Conservation (phyloP, 2,329 filamentous ascomycete genomes). For the Colletotrichum australisinense region DNA sequence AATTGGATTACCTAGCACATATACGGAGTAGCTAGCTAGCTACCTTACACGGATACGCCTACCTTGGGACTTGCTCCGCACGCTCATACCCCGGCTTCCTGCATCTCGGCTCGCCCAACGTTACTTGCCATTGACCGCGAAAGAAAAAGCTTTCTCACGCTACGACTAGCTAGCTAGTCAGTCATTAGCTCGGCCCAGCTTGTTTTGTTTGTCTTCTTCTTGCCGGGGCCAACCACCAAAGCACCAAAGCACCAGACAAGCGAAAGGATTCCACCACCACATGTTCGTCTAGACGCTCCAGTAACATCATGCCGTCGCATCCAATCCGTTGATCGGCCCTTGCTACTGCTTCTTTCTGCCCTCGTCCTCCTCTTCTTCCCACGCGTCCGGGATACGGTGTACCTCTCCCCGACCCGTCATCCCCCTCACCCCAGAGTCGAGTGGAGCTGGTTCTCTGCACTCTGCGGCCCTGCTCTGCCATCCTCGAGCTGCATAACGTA, state of each 20-base stretch:
- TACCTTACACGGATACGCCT: neutral
- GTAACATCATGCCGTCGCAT: conserved; percentile 31
- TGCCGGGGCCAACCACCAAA: neutral
- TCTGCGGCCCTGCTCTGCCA: neutral
- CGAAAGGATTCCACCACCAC: conserved; percentile 30
- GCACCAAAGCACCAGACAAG: conserved; percentile 15
- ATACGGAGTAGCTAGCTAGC: neutral
- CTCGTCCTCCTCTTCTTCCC: neutral
- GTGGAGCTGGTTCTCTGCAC: conserved; percentile 29
- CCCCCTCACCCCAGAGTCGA: neutral
- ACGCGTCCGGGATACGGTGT: neutral
- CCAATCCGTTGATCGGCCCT: conserved; percentile 15
- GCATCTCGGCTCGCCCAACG: neutral
- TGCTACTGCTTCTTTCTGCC: conserved; percentile 13
- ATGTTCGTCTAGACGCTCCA: conserved; percentile 36
- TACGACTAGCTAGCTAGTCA: neutral
- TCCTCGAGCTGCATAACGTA: conserved; percentile 1
- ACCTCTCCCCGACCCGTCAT: conserved; percentile 2
- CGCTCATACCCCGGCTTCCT: neutral
- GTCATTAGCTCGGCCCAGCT: neutral
- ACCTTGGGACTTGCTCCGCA: neutral
- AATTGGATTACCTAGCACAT: neutral
- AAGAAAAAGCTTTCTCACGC: neutral
- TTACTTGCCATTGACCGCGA: conserved; percentile 7
- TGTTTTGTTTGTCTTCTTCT: conserved; percentile 5